Evolutionary conservation across 441 rosid species (phyloP), one percentile per base, ranked within the genome.

Genomic region (Pelargonium cotyledonis): DNA sequence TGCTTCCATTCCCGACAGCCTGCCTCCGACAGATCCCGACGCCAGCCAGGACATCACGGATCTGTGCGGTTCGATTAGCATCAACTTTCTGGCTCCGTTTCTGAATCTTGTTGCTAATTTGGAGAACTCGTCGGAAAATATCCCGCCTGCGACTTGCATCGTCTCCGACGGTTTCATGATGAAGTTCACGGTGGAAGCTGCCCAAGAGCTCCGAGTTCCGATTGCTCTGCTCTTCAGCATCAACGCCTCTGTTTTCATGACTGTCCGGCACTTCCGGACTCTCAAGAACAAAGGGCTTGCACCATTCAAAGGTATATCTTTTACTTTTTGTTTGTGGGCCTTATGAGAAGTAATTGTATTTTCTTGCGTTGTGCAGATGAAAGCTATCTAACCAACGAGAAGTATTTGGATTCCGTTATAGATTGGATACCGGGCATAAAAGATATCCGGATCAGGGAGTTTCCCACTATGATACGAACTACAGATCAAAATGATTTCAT

Each of bases 1-100:
- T 4, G 68, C 44, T 8, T n/a, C 57, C 31, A 21, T 65, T 5
- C 53, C 68, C 53, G 57, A 65, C 53, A 57, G 47, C 6, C 16
- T 64, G 15, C 68, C 68, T 43, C 46, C 8, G 4, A 21, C 1
- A 1, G 23, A 21, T 21, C 23, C 23, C 23, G 55, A 44, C 6
- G 41, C 35, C 6, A 9, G 23, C 12, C 68, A 8, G 15, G 68
- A 65, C 55, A 2, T 46, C 51, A 1, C 2, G 12, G 51, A 10
- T 46, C 6, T 46, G 51, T 7, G 10, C 51, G 11, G 11, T 0
- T 46, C 51, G 2, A 9, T 46, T 46, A 6, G 10, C 51, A 46
- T 14, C 51, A 46, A 46, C 12, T 46, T 46, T 46, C 51, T 47
- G 12, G 11, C 53, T 1, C 53, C 53, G 53, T 47, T 47, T 15